Percentiles rank a stretch among this genome's conserved stretches.
Evolutionary conservation across 2,329 filamentous ascomycete species (phyloP).

Genomic region (Pseudocercospora crystallina): DNA sequence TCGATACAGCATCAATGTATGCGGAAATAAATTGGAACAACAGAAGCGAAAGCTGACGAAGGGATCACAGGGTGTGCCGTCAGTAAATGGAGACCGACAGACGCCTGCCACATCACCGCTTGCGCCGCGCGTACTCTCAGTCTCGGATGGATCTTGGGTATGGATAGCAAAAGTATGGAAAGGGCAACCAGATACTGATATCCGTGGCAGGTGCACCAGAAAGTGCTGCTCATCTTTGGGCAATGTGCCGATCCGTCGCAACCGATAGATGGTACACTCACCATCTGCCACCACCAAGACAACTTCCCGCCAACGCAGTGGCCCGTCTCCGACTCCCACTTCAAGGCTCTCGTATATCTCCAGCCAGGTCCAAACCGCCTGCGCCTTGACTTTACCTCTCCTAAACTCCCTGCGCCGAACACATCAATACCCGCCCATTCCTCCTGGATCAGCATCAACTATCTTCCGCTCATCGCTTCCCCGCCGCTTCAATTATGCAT

Average conservation of each 20-base stretch:
- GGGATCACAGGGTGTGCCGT: slow-evolving; percentile 20
- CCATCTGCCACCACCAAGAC: slow-evolving; percentile 79
- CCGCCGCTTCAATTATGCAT: slow-evolving; percentile 90
- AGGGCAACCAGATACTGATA: slow-evolving; percentile 11
- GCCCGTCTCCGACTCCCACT: slow-evolving; percentile 86
- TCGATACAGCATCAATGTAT: slow-evolving; percentile 58
- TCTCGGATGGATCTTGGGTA: slow-evolving; percentile 84
- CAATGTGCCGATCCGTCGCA: slow-evolving; percentile 73
- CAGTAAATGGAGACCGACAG: slow-evolving; percentile 27
- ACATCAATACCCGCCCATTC: slow-evolving; percentile 70
- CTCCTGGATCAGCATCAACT: slow-evolving; percentile 79
- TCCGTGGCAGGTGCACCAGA: slow-evolving; percentile 75
- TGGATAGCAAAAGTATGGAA: slow-evolving; percentile 7
- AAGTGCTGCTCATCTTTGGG: slow-evolving; percentile 78
- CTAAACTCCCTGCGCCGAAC: slow-evolving; percentile 71
- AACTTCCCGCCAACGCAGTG: slow-evolving; percentile 78
- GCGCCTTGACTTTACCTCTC: slow-evolving; percentile 80
- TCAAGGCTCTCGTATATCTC: slow-evolving; percentile 90
- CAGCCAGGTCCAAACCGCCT: slow-evolving; percentile 85
- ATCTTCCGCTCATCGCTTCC: slow-evolving; percentile 73
- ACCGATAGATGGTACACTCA: slow-evolving; percentile 74
- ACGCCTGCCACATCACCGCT: slow-evolving; percentile 64
- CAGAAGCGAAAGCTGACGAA: slow-evolving; percentile 1
- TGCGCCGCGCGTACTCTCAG: slow-evolving; percentile 75
- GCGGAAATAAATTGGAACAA: slow-evolving; percentile 1